phyloP scores from a whole-genome alignment of 2,329 filamentous ascomycete genomes.

The Cladosporium sp. region DNA sequence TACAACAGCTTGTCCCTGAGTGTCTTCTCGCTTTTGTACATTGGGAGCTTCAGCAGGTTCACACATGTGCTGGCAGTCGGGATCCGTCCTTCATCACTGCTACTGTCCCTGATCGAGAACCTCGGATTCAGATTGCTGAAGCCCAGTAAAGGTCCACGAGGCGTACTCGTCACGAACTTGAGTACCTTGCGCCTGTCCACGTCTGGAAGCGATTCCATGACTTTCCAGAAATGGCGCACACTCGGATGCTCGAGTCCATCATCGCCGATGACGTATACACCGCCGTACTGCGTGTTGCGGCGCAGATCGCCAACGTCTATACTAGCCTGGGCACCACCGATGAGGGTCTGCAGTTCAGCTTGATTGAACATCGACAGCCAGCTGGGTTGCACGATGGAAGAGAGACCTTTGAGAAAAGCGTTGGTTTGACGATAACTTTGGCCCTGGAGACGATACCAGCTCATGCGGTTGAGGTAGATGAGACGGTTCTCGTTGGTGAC shows the following conservation, averaged over 20 bases:
- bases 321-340: conserved; percentile 74
- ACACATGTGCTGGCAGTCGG: conserved; percentile 96
- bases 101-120: conserved; percentile 86
- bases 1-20: conserved; percentile 81
- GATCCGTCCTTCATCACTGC: conserved; percentile 68
- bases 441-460: conserved; percentile 75
- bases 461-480: conserved; percentile 91
- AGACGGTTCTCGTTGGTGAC: conserved; percentile 92
- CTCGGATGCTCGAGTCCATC: conserved; percentile 83
- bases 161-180: conserved; percentile 93
- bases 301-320: conserved; percentile 86
- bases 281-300: conserved; percentile 78
- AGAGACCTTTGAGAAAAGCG: conserved; percentile 81
- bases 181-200: conserved; percentile 77
- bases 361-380: conserved; percentile 99
- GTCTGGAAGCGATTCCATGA: conserved; percentile 73
- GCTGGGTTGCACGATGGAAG: conserved; percentile 79
- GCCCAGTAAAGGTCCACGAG: conserved; percentile 80
- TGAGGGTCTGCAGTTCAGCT: conserved; percentile 84
- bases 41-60: conserved; percentile 86
- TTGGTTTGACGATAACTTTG: conserved; percentile 79
- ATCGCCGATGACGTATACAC: conserved; percentile 84
- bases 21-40: conserved; percentile 63
- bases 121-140: conserved; percentile 79
- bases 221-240: conserved; percentile 84